phyloP scores from a whole-genome alignment of 2,329 filamentous ascomycete species.

The Lecanoromycetidae sp. region DNA sequence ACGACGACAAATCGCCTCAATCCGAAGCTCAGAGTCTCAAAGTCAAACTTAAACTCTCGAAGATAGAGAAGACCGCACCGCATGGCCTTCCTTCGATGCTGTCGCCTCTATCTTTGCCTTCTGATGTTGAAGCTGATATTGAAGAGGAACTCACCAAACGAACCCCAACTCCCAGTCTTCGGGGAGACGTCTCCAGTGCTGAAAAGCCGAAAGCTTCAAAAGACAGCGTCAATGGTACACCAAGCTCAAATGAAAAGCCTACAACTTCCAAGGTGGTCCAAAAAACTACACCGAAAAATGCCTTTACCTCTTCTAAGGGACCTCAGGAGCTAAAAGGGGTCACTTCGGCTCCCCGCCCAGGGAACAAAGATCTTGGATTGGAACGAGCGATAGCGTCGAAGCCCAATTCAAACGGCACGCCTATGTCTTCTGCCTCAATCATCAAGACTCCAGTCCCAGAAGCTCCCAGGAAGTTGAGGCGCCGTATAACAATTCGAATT shows the following conservation, averaged over 20 bases:
- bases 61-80: neutral
- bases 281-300: neutral
- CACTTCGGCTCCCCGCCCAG: constrained; percentile 10
- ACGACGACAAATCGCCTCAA: too few species aligned
- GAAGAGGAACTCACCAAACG: constrained; percentile 36
- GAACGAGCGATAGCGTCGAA: neutral
- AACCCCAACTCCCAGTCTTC: neutral
- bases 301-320: neutral
- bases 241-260: neutral
- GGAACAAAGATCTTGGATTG: neutral
- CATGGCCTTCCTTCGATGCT: constrained; percentile 40
- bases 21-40: neutral
- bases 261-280: neutral
- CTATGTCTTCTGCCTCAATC: neutral
- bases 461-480: neutral
- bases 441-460: neutral
- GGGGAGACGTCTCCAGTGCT: neutral
- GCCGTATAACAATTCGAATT: constrained; percentile 3
- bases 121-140: too few species aligned
- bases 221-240: neutral
- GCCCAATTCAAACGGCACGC: neutral
- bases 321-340: constrained; percentile 3
- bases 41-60: neutral
- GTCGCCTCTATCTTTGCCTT: constrained; percentile 47
- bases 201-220: neutral